A percentile compares a stretch with the other conserved stretches of the same genome.
Evolutionary conservation across 345 rosid genomes (phyloP).

Genomic region (Trapa incisa): DNA sequence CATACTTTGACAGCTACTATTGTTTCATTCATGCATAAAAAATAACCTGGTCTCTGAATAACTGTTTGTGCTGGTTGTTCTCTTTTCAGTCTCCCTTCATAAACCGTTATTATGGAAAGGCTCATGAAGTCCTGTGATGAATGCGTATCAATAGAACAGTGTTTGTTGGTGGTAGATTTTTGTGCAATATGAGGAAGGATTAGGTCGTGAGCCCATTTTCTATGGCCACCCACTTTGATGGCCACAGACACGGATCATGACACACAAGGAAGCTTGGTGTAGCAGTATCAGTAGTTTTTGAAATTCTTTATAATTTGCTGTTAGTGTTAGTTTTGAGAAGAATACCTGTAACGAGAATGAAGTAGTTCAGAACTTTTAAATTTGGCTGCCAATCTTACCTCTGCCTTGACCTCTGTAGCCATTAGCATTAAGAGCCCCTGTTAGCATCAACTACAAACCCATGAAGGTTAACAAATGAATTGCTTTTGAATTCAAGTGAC

Average conservation of each 20-base stretch:
- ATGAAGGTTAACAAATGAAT: no score
- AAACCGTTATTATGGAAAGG: slow-evolving; percentile 86
- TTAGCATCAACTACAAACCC: no score
- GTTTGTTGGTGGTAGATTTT: slow-evolving; percentile 3
- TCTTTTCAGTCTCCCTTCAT: slow-evolving; percentile 60
- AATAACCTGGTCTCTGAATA: neutral
- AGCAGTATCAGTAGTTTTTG: neutral
- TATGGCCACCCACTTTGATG: neutral
- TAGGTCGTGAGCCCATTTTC: neutral
- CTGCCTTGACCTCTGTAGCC: no score
- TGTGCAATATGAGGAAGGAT: slow-evolving; percentile 5
- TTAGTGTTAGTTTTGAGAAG: slow-evolving; percentile 1
- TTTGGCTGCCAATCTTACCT: no score
- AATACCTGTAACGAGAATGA: neutral
- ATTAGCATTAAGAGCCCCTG: no score
- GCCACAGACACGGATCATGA: neutral
- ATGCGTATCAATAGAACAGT: neutral
- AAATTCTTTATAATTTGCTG: neutral
- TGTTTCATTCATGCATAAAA: neutral
- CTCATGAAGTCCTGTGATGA: slow-evolving; percentile 55
- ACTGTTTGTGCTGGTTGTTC: neutral
- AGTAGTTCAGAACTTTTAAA: no score
- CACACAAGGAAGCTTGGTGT: neutral
- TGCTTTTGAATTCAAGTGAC: no score
- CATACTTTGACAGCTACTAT: neutral